Percentiles rank a stretch among this genome's conserved stretches.
phyloP scores from a whole-genome alignment of 2,329 filamentous ascomycete genomes.

The Aspergillus ochraceus region DNA sequence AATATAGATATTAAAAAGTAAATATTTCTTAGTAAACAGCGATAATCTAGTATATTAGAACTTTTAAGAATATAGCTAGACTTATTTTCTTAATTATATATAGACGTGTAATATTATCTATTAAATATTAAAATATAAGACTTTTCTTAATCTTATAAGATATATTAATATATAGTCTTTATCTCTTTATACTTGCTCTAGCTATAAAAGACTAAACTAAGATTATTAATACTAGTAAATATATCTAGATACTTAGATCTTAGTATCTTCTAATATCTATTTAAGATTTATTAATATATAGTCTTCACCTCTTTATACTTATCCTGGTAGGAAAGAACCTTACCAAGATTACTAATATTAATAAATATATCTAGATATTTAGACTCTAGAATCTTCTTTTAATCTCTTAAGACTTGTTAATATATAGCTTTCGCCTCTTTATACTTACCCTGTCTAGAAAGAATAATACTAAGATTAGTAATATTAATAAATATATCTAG shows the following conservation, averaged over 20 bases:
- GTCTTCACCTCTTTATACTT: no score
- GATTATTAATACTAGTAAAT: conserved; percentile 6
- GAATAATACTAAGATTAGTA: not conserved
- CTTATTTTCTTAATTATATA: no score
- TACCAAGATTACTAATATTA: no score
- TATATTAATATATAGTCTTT: conserved; percentile 23
- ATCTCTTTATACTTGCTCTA: conserved; percentile 26
- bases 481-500: not conserved
- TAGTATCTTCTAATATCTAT: not conserved
- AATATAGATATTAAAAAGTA: no score
- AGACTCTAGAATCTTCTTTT: conserved; percentile 3
- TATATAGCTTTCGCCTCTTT: not conserved
- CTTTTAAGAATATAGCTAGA: no score
- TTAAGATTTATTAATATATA: no score
- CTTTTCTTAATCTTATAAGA: conserved; percentile 20
- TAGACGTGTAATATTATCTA: no score
- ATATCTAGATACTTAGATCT: conserved; percentile 3
- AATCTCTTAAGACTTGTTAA: not conserved
- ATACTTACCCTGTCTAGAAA: not conserved
- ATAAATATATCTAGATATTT: conserved; percentile 2
- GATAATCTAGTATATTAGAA: no score
- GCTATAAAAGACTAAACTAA: conserved; percentile 19
- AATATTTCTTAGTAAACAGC: no score
- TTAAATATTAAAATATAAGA: no score
- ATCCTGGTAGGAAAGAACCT: no score